Conservation (phyloP, 495 filamentous ascomycete species). For the Aspergillus wentii region DNA sequence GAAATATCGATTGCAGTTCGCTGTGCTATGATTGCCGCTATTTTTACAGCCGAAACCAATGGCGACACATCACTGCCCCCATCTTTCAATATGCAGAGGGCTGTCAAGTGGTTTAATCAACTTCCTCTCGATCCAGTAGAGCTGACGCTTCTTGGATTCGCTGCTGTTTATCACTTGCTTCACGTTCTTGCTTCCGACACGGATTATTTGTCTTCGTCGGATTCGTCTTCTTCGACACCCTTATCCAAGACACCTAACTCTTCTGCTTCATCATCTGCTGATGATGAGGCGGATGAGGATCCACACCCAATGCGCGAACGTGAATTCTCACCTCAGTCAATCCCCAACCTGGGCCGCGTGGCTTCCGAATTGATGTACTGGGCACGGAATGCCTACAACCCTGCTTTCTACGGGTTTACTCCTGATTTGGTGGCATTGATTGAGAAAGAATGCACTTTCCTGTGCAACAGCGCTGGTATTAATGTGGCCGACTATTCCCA, state of each 20-base stretch:
- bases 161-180: constrained; percentile 69
- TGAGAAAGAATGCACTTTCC: constrained; percentile 34
- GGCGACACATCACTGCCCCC: constrained; percentile 30
- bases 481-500: constrained; percentile 30
- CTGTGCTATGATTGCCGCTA: constrained; percentile 74
- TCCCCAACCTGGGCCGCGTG: constrained; percentile 37
- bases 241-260: constrained; percentile 11
- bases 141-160: constrained; percentile 71
- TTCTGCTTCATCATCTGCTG: constrained; percentile 17
- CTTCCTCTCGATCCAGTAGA: constrained; percentile 42
- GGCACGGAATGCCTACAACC: constrained; percentile 44
- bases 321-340: constrained; percentile 17
- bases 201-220: constrained; percentile 38
- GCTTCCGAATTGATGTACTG: constrained; percentile 43
- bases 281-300: constrained; percentile 31
- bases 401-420: constrained; percentile 42
- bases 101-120: constrained; percentile 40
- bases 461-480: constrained; percentile 35
- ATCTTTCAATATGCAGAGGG: constrained; percentile 38
- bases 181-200: constrained; percentile 50
- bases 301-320: constrained; percentile 9
- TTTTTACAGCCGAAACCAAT: constrained; percentile 44
- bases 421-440: constrained; percentile 31
- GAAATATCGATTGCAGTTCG: constrained; percentile 70
- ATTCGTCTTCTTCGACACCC: constrained; percentile 28